These are phyloP conservation scores for Botrytis fabae DNA, from an alignment of 2,329 filamentous ascomycete species.

Conservation along the genomic window DNA sequence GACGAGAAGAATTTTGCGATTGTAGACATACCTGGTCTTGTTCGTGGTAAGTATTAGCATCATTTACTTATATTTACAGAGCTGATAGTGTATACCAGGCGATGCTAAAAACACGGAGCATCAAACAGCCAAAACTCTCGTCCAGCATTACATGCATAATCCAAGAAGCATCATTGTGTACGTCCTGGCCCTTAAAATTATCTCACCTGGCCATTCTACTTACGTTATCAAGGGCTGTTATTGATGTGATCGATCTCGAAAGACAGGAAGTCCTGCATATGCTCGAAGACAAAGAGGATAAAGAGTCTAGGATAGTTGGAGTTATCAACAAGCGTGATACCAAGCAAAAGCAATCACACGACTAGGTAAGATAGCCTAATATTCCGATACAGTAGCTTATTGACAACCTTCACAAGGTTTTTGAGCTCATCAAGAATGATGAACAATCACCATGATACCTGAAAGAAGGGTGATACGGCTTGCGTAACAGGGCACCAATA, in stretches of 20 bases:
- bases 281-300: constrained; percentile 34
- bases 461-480: constrained; percentile 46
- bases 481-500: constrained; percentile 45
- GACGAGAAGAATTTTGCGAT: constrained; percentile 32
- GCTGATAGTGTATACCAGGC: background rate
- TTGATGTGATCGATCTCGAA: constrained; percentile 44
- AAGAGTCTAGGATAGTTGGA: constrained; percentile 41
- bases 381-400: constrained; percentile 30
- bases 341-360: constrained; percentile 35
- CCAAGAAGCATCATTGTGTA: constrained; percentile 46
- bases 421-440: constrained; percentile 26
- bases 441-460: constrained; percentile 41
- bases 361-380: constrained; percentile 33
- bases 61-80: background rate
- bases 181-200: background rate
- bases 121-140: constrained; percentile 30
- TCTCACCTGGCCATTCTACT: background rate
- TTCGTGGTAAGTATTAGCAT: constrained; percentile 25
- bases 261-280: constrained; percentile 44
- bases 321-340: constrained; percentile 49
- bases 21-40: constrained; percentile 38
- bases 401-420: constrained; percentile 38
- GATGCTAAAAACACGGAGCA: constrained; percentile 20
- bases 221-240: constrained; percentile 42
- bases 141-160: constrained; percentile 43